phyloP scores from a whole-genome alignment of 2,329 filamentous ascomycete genomes.

The Aspergillus japonicus region DNA sequence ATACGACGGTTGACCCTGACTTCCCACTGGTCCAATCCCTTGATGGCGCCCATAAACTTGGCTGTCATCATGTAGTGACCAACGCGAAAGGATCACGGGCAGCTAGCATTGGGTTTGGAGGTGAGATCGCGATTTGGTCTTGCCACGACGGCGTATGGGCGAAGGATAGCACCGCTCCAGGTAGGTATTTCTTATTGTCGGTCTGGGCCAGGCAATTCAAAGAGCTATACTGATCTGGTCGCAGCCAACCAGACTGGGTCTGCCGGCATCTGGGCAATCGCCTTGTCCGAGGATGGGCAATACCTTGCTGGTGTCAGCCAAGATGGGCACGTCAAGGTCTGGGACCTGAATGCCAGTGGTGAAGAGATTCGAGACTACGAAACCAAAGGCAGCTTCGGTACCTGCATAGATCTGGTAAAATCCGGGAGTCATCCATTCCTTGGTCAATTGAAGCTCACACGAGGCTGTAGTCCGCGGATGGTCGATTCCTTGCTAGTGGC shows the following conservation, averaged over 20 bases:
- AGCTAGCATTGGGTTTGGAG: conserved; percentile 84
- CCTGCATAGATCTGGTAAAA: conserved; percentile 74
- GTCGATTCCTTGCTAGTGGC: conserved; percentile 82
- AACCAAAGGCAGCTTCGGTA: conserved; percentile 88
- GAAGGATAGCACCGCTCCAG: conserved; percentile 48
- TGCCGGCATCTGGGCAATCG: conserved; percentile 82
- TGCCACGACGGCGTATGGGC: conserved; percentile 57
- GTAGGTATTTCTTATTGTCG: conserved; percentile 25
- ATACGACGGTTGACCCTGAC: conserved; percentile 68
- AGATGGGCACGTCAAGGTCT: conserved; percentile 85
- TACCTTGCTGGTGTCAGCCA: conserved; percentile 85
- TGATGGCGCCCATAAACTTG: conserved; percentile 75
- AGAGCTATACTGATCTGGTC: conserved; percentile 5
- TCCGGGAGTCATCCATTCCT: conserved; percentile 6
- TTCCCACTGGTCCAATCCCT: conserved; percentile 80
- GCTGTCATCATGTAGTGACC: conserved; percentile 84
- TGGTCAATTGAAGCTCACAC: conserved; percentile 14
- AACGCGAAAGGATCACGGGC: conserved; percentile 67
- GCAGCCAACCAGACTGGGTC: conserved; percentile 51
- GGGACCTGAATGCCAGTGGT: conserved; percentile 62
- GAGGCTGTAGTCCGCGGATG: conserved; percentile 62
- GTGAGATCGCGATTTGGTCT: conserved; percentile 82
- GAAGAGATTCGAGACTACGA: conserved; percentile 79
- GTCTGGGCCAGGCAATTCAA: neutral
- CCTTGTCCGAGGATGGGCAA: conserved; percentile 77